Base-by-base conservation (phyloP, 352 stramenopile genomes). In the Peronospora farinosa region DNA sequence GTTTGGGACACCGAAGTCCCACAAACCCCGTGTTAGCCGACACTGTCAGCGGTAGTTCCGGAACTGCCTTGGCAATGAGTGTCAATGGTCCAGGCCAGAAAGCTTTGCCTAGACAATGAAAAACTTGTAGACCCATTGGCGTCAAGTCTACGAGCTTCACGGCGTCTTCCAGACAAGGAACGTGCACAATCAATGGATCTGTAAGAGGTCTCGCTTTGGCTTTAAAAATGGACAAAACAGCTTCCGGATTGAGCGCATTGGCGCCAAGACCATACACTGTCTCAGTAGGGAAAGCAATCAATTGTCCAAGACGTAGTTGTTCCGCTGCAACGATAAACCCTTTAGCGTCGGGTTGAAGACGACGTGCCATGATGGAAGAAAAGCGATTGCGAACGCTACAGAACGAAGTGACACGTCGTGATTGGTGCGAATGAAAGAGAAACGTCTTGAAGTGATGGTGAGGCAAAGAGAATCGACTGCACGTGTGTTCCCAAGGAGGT, bases 31-130 rank as follows among this genome's bases (percentile, higher is more conserved):
- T 99, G 60, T 91, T 82, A 11, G 97, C 96, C 44, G 85, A 92
- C 13, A 96, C 60, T 1, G 74, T 86, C 0, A 68, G 63, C 11
- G 94, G 94, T 42, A 98, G 57, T 47, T 69, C 67, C 0, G 77
- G 57, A 23, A 89, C 72, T 1, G 97, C 97, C 51, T 92, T 88
- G 21, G 88, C 85, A 9, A 99, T 96, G 8, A 99, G 69, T 10
- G 97, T 99, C 13, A 99, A 72, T 1, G 96, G 96, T 7, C 96
- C 97, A 9, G 96, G 97, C 94, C 96, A 99, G 68, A 99, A 99
- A 17, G 70, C 59, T 31, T 70, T 57, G 19, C 84, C 85, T 0
- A 99, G 68, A 12, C 67, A 78, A 40, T 86, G 66, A 28, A 98
- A 97, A 2, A 88, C 64, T 15, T 52, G 61, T 44, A 52, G 62